Evolutionary conservation across 1,284 basidiomycete genomes (phyloP).

Genomic region (Trametes polyzona): DNA sequence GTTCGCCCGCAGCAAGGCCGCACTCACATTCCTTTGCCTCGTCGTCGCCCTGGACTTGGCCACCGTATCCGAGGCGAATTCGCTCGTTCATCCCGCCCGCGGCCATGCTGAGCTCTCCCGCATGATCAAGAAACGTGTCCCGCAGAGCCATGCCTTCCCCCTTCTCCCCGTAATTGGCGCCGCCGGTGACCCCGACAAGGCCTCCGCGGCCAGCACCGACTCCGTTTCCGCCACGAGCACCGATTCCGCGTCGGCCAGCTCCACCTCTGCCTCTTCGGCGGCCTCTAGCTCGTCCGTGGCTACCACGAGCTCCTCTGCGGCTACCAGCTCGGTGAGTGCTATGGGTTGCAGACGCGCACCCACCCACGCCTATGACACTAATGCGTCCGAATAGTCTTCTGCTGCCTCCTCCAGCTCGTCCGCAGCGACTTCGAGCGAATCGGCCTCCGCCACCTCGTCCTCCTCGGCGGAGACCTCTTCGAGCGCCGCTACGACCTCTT

Average conservation of each 20-base stretch:
- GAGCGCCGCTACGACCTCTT: constrained; percentile 21
- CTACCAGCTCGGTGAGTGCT: background rate
- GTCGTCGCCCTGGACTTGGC: constrained; percentile 54
- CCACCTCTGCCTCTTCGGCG: background rate
- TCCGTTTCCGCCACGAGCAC: constrained; percentile 3
- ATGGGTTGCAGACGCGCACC: background rate
- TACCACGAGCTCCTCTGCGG: background rate
- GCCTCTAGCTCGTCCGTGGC: constrained; percentile 8
- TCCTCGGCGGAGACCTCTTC: background rate
- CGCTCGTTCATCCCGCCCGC: constrained; percentile 45
- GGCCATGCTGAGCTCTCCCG: constrained; percentile 65
- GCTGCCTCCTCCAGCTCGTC: background rate
- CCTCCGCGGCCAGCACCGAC: constrained; percentile 6
- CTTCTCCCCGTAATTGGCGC: constrained; percentile 26
- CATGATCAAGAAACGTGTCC: constrained; percentile 66
- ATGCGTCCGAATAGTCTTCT: background rate
- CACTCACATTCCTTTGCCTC: constrained; percentile 65
- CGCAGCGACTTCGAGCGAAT: background rate
- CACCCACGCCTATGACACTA: background rate
- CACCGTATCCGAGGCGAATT: constrained; percentile 49
- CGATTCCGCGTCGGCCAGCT: background rate
- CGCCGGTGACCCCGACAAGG: constrained; percentile 24
- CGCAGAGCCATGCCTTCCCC: constrained; percentile 18
- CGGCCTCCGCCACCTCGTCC: background rate
- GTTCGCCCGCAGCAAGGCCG: constrained; percentile 50